Evolutionary conservation across 2,329 filamentous ascomycete species (phyloP).

Genomic region (Penicillium sp.): DNA sequence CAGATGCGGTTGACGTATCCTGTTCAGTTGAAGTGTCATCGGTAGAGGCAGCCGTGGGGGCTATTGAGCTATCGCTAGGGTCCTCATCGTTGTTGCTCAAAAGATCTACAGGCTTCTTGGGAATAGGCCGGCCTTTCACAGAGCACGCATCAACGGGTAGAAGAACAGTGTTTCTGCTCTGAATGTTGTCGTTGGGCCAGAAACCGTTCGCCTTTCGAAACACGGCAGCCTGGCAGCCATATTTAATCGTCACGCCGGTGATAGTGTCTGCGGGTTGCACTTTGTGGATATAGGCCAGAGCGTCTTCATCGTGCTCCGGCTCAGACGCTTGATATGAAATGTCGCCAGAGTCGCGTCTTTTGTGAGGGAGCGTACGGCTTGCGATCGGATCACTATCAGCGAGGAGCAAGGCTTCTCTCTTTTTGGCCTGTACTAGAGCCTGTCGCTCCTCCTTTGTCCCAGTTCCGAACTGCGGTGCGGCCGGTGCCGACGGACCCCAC

Average conservation of each 20-base stretch:
- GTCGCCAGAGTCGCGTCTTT: conserved; percentile 47
- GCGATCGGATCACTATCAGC: conserved; percentile 41
- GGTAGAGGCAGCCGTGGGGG: conserved; percentile 17
- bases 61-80: conserved; percentile 34
- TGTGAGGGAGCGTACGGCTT: conserved; percentile 40
- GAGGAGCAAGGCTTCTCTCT: conserved; percentile 45
- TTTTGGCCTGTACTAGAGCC: conserved; percentile 48
- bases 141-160: conserved; percentile 88
- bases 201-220: conserved; percentile 87
- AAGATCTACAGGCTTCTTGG: conserved; percentile 29
- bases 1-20: conserved; percentile 22
- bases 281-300: conserved; percentile 85
- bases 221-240: conserved; percentile 77
- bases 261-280: conserved; percentile 82
- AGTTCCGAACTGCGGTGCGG: conserved; percentile 32
- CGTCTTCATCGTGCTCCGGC: conserved; percentile 63
- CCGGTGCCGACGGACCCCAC: conserved; percentile 44
- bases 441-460: conserved; percentile 46
- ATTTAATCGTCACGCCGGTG: conserved; percentile 84
- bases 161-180: conserved; percentile 74
- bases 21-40: conserved; percentile 5
- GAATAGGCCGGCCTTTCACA: conserved; percentile 66
- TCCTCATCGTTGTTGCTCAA: conserved; percentile 31
- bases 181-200: conserved; percentile 90
- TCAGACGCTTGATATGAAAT: conserved; percentile 28